Evolutionary conservation across 257 asterid genomes (phyloP).

Genomic region (Fraxinus pennsylvanica): DNA sequence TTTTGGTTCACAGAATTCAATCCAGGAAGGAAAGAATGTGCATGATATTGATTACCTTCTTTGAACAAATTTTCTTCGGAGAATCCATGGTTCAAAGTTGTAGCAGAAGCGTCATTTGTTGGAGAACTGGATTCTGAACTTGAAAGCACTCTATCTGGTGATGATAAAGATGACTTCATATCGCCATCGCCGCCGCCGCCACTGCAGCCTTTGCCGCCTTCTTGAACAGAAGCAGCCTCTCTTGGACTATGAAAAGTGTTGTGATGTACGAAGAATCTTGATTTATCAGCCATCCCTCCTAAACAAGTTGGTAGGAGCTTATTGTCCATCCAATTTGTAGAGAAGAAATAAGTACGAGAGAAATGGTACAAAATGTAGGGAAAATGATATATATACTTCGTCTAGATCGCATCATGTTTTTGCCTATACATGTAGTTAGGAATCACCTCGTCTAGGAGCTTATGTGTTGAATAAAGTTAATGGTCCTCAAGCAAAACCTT

Average conservation of each 20-base stretch:
- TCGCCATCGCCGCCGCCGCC: background rate
- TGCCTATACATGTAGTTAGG: background rate
- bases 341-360: conserved; percentile 25
- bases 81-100: background rate
- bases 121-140: conserved; percentile 39
- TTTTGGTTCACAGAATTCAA: background rate
- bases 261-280: conserved; percentile 34
- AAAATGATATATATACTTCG: conserved; percentile 27
- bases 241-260: conserved; percentile 23
- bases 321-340: conserved; percentile 33
- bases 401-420: background rate
- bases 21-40: conserved; percentile 31
- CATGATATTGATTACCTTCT: conserved; percentile 14
- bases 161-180: conserved; percentile 13
- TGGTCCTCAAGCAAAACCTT: too few species aligned
- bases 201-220: too few species aligned
- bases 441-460: background rate
- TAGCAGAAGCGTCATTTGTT: conserved; percentile 15
- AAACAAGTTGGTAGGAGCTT: conserved; percentile 33
- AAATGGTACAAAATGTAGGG: conserved; percentile 35
- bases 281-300: conserved; percentile 30
- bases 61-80: conserved; percentile 29
- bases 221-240: background rate
- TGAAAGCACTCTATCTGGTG: conserved; percentile 28
- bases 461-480: background rate